These are phyloP conservation scores for Malus orientalis DNA, from an alignment of 306 rosid genomes.

Conservation along the genomic window DNA sequence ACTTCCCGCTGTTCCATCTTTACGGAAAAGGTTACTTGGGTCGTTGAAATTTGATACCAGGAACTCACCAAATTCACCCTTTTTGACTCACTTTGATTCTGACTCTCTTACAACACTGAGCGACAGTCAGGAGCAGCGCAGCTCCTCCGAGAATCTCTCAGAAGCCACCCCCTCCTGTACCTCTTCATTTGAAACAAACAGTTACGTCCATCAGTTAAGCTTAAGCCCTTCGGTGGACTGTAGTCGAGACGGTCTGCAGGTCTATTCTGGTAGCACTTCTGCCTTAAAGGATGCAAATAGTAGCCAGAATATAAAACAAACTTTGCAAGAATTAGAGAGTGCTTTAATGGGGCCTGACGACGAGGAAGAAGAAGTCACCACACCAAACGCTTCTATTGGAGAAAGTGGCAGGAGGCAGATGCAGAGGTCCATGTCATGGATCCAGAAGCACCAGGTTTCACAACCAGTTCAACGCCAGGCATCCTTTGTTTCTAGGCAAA, in stretches of 20 bases:
- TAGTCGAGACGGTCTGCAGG: constrained; percentile 24
- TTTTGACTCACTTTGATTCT: constrained; percentile 51
- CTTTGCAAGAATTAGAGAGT: constrained; percentile 64
- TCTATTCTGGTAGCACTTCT: constrained; percentile 31
- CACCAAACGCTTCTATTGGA: constrained; percentile 32
- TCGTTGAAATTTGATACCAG: constrained; percentile 50
- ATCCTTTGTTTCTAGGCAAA: constrained; percentile 23
- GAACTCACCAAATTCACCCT: constrained; percentile 61
- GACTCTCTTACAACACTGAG: constrained; percentile 50
- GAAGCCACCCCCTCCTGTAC: constrained; percentile 43
- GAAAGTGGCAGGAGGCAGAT: constrained; percentile 26
- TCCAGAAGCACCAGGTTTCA: constrained; percentile 31
- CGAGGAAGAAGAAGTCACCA: constrained; percentile 35
- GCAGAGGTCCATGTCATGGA: constrained; percentile 44
- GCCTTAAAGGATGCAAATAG: constrained; percentile 32
- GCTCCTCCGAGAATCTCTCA: constrained; percentile 57
- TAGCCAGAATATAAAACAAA: constrained; percentile 34
- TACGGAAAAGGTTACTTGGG: constrained; percentile 46
- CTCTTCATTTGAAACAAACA: constrained; percentile 47
- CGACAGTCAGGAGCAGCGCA: constrained; percentile 50
- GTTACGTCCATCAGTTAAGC: constrained; percentile 21
- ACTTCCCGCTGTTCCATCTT: constrained; percentile 45
- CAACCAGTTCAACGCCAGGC: constrained; percentile 33
- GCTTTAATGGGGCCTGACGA: constrained; percentile 82
- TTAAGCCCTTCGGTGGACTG: constrained; percentile 33